Evolutionary conservation across 2,329 filamentous ascomycete species (phyloP), one percentile per base, ranked within the genome.

Genomic region (Amauroascus verrucosus): DNA sequence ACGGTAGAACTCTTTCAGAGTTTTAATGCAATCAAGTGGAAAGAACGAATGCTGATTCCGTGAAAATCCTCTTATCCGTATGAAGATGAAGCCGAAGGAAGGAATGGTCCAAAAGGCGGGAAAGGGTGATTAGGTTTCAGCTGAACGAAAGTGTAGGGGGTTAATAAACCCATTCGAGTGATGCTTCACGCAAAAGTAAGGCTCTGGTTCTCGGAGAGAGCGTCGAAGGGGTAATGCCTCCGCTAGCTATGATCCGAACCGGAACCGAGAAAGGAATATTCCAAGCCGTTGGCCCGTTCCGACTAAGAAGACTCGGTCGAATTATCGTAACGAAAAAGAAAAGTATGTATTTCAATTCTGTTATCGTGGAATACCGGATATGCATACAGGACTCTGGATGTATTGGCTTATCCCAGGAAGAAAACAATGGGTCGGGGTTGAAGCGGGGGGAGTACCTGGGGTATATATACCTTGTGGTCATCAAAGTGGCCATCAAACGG

Each of bases 141-240:
- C 7, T 45, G 43, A 48, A 26, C 32, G 14, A 43, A 48, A n/a
- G 41, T 16, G 33, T 35, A 40, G 40, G 24, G 44, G 48, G 26
- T 43, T 46, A 55, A 44, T 53, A 55, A 48, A 53, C 54, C 54
- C 54, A 55, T 55, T 55, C 54, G 54, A 33, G 53, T 55, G 41
- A 26, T 53, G 26, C 49, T 49, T 18, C 18, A 28, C 32, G 35
- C 45, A 54, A 41, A 50, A 45, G 2, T 24, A 9, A 22, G 8
- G 44, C 47, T 11, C 16, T 18, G 16, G 37, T 11, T 26, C 40
- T 26, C 40, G n/a, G n/a, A 41, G 14, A 37, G n/a, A 26, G 40
- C 40, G 40, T 26, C 49, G 49, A 45, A 18, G 32, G 32, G 26
- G 9, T 18, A 45, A 24, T 38, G 32, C 49, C 14, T 41, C 22